Evolutionary conservation across 2,329 filamentous ascomycete species (phyloP).

Genomic region (Trichoderma sp.): DNA sequence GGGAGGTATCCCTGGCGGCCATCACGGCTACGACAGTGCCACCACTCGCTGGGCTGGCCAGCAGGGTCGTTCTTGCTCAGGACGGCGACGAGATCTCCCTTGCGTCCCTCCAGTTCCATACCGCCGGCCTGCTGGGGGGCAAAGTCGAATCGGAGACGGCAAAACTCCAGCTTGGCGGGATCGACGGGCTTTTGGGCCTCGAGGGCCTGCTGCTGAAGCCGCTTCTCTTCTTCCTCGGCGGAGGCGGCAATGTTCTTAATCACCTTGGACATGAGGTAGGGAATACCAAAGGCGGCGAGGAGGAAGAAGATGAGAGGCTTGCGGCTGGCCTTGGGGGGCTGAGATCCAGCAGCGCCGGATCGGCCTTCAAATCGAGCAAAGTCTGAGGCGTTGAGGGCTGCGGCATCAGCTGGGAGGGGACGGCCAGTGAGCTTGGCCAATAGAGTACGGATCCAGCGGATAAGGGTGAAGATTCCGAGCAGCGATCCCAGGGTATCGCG

Average conservation of each 20-base stretch:
- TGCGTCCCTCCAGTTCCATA: slow-evolving; percentile 90
- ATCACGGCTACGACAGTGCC: slow-evolving; percentile 88
- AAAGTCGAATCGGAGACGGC: slow-evolving; percentile 92
- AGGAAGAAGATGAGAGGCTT: slow-evolving; percentile 98
- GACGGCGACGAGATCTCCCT: slow-evolving; percentile 93
- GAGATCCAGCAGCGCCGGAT: slow-evolving; percentile 62
- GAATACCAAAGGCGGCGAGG: slow-evolving; percentile 88
- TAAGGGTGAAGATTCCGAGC: slow-evolving; percentile 90
- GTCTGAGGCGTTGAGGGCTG: slow-evolving; percentile 81
- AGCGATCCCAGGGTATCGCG: slow-evolving; percentile 92
- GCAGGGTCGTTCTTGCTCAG: slow-evolving; percentile 89
- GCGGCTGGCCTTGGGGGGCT: slow-evolving; percentile 74
- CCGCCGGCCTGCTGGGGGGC: slow-evolving; percentile 67
- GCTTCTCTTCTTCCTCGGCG: slow-evolving; percentile 78
- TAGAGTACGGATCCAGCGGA: slow-evolving; percentile 91
- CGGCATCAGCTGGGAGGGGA: slow-evolving; percentile 84
- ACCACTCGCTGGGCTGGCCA: slow-evolving; percentile 94
- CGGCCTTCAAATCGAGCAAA: slow-evolving; percentile 88
- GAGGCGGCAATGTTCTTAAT: slow-evolving; percentile 81
- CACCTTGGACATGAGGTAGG: slow-evolving; percentile 95
- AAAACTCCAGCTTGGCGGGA: slow-evolving; percentile 92
- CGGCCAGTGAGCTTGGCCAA: slow-evolving; percentile 92
- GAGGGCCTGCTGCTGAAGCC: slow-evolving; percentile 54
- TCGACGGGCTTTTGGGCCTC: slow-evolving; percentile 65
- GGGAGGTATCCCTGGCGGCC: slow-evolving; percentile 91